phyloP scores from a whole-genome alignment of 2,329 filamentous ascomycete genomes.

The Colletotrichum somersetense region DNA sequence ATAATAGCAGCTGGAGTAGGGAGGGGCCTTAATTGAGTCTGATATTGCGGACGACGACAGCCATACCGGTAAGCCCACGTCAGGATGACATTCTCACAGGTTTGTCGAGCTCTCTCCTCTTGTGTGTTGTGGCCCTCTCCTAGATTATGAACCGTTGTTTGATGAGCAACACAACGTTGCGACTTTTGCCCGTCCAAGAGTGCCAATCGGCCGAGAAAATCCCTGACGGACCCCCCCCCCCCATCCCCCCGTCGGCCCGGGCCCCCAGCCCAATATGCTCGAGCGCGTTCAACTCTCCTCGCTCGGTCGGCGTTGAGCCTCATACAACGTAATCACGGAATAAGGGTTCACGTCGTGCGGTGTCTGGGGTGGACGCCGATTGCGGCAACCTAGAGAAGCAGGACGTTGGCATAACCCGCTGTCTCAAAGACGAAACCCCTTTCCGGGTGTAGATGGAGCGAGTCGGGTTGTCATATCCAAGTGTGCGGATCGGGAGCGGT shows the following conservation, averaged over 20 bases:
- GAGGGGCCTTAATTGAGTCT: slow-evolving; percentile 14
- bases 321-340: slow-evolving; percentile 2
- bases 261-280: slow-evolving; percentile 7
- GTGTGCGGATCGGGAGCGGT: slow-evolving; percentile 10
- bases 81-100: slow-evolving; percentile 14
- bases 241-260: neutral
- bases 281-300: slow-evolving; percentile 18
- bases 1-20: slow-evolving; percentile 9
- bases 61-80: neutral
- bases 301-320: slow-evolving; percentile 21
- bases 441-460: neutral
- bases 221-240: slow-evolving; percentile 15
- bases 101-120: neutral
- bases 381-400: neutral
- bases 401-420: neutral
- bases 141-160: slow-evolving; percentile 6
- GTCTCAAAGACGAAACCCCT: slow-evolving; percentile 14
- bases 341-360: slow-evolving; percentile 12
- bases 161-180: slow-evolving; percentile 23
- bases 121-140: neutral
- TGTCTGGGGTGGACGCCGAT: neutral
- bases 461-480: slow-evolving; percentile 6
- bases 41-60: slow-evolving; percentile 16
- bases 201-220: slow-evolving; percentile 36
- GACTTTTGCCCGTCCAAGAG: slow-evolving; percentile 1